Evolutionary conservation across 2,329 filamentous ascomycete species (phyloP), one percentile per base, ranked within the genome.

Genomic region (Gnomoniopsis sp.): DNA sequence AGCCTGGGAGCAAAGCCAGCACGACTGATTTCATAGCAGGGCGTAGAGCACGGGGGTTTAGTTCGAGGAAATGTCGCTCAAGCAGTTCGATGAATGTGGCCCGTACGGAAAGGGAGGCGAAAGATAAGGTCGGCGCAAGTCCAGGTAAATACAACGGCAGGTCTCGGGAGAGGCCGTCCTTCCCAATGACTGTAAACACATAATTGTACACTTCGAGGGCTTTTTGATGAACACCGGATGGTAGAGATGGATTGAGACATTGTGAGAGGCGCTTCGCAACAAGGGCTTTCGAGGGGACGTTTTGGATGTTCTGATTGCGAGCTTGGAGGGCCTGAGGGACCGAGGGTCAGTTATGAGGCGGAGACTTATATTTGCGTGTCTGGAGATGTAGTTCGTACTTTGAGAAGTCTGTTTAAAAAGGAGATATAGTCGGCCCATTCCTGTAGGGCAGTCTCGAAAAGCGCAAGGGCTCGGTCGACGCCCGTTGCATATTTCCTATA

Each of bases 381-480:
- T 58, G 50, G 54, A 59, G 59, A 38, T 19, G 36, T 6, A 38
- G 15, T 41, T 34, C 15, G 33, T 48, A 93, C 91, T 85, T 97
- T 98, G 62, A 96, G 80, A 51, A 99, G 80, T 62, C 91, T 87
- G 70, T 90, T 96, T 57, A 99, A 78, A 72, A 98, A 99, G 19
- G 93, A 96, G 69, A 99, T 99, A 71, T 99, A 99, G 76, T 99
- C 95, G 51, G 96, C 95, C 95, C 95, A 99, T 85, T 99, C 95
- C 75, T 98, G 92, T 66, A 97, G 81, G 33, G 91, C 87, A 17
- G 91, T 93, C 71, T 99, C 95, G 77, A 97, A 99, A 36, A 96
- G 81, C 49, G 89, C 85, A 62, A 99, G 82, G 36, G 92, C 90
- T 72, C 92, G 86, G 69, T 98, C 93, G 65, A 99, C 88, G 59